Base-by-base conservation (phyloP, 768 basidiomycete genomes). In the Cystofilobasidium capitatum region DNA sequence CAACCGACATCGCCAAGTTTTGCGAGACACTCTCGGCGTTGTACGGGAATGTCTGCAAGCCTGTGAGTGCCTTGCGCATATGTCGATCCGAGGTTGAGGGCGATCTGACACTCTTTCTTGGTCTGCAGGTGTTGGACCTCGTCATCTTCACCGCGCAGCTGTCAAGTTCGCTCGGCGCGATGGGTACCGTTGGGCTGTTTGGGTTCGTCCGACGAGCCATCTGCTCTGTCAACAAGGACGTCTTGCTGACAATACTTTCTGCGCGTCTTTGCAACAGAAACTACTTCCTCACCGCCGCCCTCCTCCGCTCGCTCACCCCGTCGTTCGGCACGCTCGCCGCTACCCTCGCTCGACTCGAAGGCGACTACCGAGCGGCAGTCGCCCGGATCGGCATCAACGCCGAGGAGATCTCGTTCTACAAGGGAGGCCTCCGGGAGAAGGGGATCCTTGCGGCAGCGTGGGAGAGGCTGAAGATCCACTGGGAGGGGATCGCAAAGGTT, bases 391-490 rank as follows among this genome's bases (percentile, higher is more conserved):
- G 88, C 0, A 79, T 91, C 69, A 92, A 97, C 72, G 84, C 86
- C 26, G 94, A 98, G 74, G 93, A 98, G 75, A 82, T 98, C 40
- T 94, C 94, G 85, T 98, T 98, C 75, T 98, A 98, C 76, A 85
- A 91, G 70, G 94, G 94, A 0, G 91, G 91, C 0, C 75, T 80
- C 2, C 80, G 88, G 44, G 94, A 98, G 77, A 84, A 84, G 71
- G 85, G 86, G 69, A 92, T 97, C 57, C 78, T 98, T 45, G 84
- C 83, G 62, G 78, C 80, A 22, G 87, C 90, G 0, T 97, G 97
- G 72, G 74, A 87, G 70, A 81, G 83, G 35, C 77, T 97, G 26
- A 90, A 92, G 71, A 86, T 84, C 71, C 93, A 98, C 71, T 83
- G 96, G 63, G 93, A 97, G 73, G 86, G 85, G 0, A 91, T 97